Conservation (phyloP, 164 flowering plant species). For the Vitis rotundifolia region DNA sequence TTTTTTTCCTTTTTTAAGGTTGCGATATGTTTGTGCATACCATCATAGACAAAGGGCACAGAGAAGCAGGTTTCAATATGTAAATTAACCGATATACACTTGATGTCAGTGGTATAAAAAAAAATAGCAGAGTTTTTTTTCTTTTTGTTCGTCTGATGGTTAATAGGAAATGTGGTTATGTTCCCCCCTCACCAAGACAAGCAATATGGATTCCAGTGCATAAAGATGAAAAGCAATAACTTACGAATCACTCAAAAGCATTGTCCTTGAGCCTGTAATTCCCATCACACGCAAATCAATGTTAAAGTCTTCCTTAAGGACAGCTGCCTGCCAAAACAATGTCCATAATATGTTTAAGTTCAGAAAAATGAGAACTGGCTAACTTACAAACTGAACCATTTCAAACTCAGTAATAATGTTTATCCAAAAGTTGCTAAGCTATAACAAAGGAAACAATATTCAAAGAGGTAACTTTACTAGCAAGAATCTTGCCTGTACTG, state of each 20-base stretch:
- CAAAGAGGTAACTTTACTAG: background rate
- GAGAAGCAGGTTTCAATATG: too few relatives aligned
- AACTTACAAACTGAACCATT: too few relatives aligned
- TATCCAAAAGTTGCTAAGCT: too few relatives aligned
- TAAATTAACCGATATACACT: too few relatives aligned
- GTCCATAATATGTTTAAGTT: background rate
- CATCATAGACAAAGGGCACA: too few relatives aligned
- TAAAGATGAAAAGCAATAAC: slow-evolving; percentile 14
- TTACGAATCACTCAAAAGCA: slow-evolving; percentile 85
- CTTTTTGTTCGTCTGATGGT: background rate
- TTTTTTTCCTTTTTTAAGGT: too few relatives aligned
- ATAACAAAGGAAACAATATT: background rate
- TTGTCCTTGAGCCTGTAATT: slow-evolving; percentile 71
- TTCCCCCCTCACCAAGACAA: background rate
- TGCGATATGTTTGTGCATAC: too few relatives aligned
- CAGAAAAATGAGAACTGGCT: background rate
- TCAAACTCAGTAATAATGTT: too few relatives aligned
- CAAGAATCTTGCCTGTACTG: too few relatives aligned
- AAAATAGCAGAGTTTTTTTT: background rate
- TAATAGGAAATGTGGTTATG: background rate
- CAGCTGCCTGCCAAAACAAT: slow-evolving; percentile 61
- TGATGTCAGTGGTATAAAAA: background rate
- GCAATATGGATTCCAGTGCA: too few relatives aligned
- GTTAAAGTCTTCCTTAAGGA: slow-evolving; percentile 85
- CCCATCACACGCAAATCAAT: slow-evolving; percentile 98